These are phyloP conservation scores for Sutorius australiensis DNA, from an alignment of 768 basidiomycete species.

Conservation along the genomic window DNA sequence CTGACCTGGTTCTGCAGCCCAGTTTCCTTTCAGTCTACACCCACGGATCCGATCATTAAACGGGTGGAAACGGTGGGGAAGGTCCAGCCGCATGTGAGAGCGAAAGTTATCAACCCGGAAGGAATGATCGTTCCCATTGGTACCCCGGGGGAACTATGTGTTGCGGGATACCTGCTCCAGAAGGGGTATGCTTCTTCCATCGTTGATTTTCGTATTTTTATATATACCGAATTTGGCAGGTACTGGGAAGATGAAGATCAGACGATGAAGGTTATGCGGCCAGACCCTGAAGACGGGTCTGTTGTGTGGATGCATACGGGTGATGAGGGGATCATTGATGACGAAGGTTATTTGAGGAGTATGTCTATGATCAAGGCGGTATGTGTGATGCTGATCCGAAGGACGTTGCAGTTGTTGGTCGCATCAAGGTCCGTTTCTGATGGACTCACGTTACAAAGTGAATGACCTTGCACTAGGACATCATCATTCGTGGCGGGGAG, in stretches of 20 bases:
- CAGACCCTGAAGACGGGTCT: slow-evolving; percentile 46
- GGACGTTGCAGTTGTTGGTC: slow-evolving; percentile 57
- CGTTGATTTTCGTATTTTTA: neutral
- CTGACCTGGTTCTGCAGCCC: slow-evolving; percentile 45
- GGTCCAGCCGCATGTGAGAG: slow-evolving; percentile 72
- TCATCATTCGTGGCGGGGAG: slow-evolving; percentile 86
- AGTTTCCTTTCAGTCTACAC: slow-evolving; percentile 78
- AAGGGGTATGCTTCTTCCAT: slow-evolving; percentile 50
- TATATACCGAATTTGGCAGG: slow-evolving; percentile 39
- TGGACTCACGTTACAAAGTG: neutral
- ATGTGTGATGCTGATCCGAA: neutral
- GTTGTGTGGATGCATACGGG: slow-evolving; percentile 82
- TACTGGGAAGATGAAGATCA: slow-evolving; percentile 77
- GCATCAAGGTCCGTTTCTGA: slow-evolving; percentile 57
- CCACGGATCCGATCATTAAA: slow-evolving; percentile 63
- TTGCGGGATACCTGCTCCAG: slow-evolving; percentile 75
- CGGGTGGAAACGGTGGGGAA: slow-evolving; percentile 81
- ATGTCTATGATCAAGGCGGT: slow-evolving; percentile 22
- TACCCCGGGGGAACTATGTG: slow-evolving; percentile 69
- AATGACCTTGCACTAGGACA: slow-evolving; percentile 45
- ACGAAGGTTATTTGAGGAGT: slow-evolving; percentile 76
- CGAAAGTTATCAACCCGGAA: slow-evolving; percentile 59
- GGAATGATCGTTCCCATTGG: slow-evolving; percentile 67
- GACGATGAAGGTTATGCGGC: slow-evolving; percentile 55
- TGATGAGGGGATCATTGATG: slow-evolving; percentile 77